Conservation (phyloP, 2,329 filamentous ascomycete genomes). For the Davidsoniella neocaledoniae region DNA sequence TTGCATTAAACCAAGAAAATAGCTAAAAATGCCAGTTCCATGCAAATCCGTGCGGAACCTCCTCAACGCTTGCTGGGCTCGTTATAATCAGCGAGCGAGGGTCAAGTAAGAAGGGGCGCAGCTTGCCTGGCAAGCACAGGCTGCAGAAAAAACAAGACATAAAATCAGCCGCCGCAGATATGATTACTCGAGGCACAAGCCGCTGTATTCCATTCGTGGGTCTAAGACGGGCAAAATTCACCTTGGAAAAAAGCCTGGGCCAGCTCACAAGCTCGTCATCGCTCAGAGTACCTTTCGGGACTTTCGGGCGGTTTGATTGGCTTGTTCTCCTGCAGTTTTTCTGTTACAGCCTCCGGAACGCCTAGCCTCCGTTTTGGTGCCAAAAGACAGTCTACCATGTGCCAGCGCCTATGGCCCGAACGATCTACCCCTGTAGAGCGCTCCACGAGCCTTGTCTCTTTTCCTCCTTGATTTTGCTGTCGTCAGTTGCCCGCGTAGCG, state of each 20-base stretch:
- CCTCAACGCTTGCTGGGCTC: background rate
- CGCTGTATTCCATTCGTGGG: background rate
- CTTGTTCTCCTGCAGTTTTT: background rate
- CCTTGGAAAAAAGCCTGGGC: background rate
- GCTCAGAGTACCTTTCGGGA: background rate
- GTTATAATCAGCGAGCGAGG: background rate
- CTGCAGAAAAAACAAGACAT: too few relatives aligned
- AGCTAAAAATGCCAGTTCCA: background rate
- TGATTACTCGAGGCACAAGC: background rate
- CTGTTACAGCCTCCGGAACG: conserved; percentile 1
- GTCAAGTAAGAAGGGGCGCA: background rate
- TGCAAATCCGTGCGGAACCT: background rate
- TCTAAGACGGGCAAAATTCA: background rate
- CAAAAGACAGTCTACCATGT: background rate
- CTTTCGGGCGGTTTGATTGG: conserved; percentile 7
- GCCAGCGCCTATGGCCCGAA: background rate
- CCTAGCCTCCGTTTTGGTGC: conserved; percentile 1
- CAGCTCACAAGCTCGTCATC: background rate
- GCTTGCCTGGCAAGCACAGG: background rate
- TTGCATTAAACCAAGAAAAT: background rate
- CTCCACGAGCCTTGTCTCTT: background rate
- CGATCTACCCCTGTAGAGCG: too few relatives aligned
- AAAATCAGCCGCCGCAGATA: background rate
- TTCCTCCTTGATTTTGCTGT: background rate
- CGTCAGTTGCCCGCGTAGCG: background rate